Evolutionary conservation across 2,329 filamentous ascomycete species (phyloP).

Genomic region (Coniella vitis): DNA sequence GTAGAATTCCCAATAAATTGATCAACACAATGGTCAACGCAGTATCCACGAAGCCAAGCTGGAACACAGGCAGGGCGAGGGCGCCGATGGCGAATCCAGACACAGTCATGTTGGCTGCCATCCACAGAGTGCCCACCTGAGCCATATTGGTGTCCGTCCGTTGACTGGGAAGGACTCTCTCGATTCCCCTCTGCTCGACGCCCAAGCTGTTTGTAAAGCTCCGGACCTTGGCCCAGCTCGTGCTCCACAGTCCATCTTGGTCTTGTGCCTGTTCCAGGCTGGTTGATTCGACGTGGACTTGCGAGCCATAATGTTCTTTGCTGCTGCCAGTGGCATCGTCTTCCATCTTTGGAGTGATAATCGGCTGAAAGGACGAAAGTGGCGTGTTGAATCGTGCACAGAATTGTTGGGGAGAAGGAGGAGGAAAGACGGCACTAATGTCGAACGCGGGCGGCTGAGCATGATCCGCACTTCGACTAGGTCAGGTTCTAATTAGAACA

Average conservation of each 20-base stretch:
- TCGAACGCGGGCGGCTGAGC: no score
- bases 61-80: slow-evolving; percentile 60
- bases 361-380: no score
- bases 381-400: no score
- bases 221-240: slow-evolving; percentile 40
- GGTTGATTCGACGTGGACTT: neutral
- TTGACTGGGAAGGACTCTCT: slow-evolving; percentile 65
- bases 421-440: no score
- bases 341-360: neutral
- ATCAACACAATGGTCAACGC: slow-evolving; percentile 68
- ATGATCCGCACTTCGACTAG: neutral
- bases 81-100: slow-evolving; percentile 71
- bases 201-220: slow-evolving; percentile 57
- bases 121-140: slow-evolving; percentile 70
- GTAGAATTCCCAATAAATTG: slow-evolving; percentile 65
- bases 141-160: slow-evolving; percentile 56
- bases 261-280: neutral
- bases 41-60: slow-evolving; percentile 65
- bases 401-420: no score
- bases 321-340: neutral
- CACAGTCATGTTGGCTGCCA: slow-evolving; percentile 72
- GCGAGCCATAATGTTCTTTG: slow-evolving; percentile 2
- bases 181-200: slow-evolving; percentile 69
- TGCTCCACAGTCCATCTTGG: slow-evolving; percentile 12
- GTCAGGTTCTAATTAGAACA: neutral